phyloP scores from a whole-genome alignment of 371 early-diverging fungal species.

The Nematocida homosporus region DNA sequence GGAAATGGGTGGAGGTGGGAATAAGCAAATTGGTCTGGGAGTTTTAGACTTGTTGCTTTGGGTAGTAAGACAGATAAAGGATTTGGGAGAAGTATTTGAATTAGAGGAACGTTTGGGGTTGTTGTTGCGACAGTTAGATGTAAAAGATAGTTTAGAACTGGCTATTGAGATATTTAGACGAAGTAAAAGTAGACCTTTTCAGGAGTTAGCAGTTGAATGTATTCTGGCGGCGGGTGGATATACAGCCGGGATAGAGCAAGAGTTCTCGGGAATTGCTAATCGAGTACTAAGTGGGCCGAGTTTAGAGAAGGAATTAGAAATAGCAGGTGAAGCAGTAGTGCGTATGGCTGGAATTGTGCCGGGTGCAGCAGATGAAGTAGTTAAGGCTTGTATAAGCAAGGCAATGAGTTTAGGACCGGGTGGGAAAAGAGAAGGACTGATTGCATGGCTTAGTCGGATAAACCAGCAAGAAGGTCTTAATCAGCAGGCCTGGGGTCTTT shows the following conservation, averaged over 20 bases:
- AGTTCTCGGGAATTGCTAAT: background rate
- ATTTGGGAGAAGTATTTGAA: background rate
- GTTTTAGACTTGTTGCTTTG: slow-evolving; percentile 5
- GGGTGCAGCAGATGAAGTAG: background rate
- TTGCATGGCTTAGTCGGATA: background rate
- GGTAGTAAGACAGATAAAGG: background rate
- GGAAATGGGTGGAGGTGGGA: too few species aligned
- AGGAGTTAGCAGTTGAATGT: background rate
- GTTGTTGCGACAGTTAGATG: background rate
- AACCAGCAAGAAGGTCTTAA: too few species aligned
- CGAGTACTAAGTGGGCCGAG: background rate
- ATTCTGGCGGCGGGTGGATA: background rate
- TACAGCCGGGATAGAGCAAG: background rate
- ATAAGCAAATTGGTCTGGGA: background rate
- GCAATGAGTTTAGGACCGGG: background rate
- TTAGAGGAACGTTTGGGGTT: slow-evolving; percentile 31
- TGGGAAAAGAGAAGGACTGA: slow-evolving; percentile 1
- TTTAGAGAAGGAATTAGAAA: background rate
- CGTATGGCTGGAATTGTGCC: background rate
- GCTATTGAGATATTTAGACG: background rate
- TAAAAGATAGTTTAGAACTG: background rate
- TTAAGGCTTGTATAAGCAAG: background rate
- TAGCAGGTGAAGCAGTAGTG: background rate
- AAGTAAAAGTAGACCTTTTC: background rate
- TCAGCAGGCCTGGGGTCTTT: too few species aligned